phyloP scores from a whole-genome alignment of 1,284 basidiomycete species.

The Rhodotorula mucilaginosa region DNA sequence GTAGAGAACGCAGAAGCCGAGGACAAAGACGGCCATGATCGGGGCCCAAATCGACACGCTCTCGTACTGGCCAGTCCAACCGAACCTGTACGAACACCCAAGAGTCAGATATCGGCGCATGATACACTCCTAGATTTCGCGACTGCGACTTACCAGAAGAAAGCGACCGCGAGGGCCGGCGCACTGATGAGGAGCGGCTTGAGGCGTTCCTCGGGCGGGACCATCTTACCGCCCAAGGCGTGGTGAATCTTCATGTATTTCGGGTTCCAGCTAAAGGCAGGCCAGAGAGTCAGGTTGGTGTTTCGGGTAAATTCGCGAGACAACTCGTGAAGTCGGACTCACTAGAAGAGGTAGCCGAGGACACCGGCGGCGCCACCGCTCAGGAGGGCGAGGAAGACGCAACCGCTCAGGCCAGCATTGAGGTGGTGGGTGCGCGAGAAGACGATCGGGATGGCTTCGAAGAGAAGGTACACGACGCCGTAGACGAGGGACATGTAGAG shows the following conservation, averaged over 20 bases:
- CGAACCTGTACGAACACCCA: constrained; percentile 29
- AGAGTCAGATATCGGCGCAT: too few species aligned
- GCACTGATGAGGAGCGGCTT: constrained; percentile 43
- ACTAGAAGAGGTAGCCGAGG: constrained; percentile 42
- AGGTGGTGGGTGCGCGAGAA: constrained; percentile 53
- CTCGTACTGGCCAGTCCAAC: constrained; percentile 41
- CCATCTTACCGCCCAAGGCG: constrained; percentile 28
- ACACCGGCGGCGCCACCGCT: constrained; percentile 39
- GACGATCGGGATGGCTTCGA: constrained; percentile 53
- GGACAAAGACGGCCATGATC: constrained; percentile 33
- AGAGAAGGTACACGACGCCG: constrained; percentile 45
- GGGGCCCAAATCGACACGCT: constrained; percentile 36
- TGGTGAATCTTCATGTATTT: constrained; percentile 39
- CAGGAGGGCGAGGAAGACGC: constrained; percentile 56
- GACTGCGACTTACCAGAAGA: constrained; percentile 47
- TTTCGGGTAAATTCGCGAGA: constrained; percentile 13
- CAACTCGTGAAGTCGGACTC: background rate
- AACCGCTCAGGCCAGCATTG: constrained; percentile 53
- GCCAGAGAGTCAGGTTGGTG: background rate
- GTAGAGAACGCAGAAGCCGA: constrained; percentile 32
- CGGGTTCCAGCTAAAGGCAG: constrained; percentile 34
- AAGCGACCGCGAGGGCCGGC: constrained; percentile 48
- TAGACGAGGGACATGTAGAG: constrained; percentile 34
- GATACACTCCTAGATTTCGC: background rate
- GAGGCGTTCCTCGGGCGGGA: constrained; percentile 46